Base-by-base conservation (phyloP, 208 protist species). In the Trypanosoma grayi region DNA sequence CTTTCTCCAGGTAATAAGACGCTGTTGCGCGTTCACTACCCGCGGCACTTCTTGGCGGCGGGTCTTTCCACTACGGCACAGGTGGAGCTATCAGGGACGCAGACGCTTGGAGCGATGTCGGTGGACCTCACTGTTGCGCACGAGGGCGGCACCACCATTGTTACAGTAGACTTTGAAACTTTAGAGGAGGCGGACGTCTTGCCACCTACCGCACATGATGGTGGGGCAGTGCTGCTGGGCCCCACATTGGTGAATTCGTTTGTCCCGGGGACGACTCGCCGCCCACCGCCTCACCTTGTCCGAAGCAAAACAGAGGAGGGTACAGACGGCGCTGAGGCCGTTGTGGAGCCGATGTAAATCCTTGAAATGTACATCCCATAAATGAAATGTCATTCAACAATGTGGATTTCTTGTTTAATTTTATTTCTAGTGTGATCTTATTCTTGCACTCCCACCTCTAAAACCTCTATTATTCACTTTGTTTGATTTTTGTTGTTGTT, bases 1-100 rank as follows among this genome's bases (percentile, higher is more conserved):
- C 34, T 75, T n/a, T 51, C 61, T 22, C 8, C 63, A 4, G 66
- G 58, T 25, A 34, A 52, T 34, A 75, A 79, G 31, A 40, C 31
- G 11, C 70, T 66, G 14, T 13, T 94, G 9, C 41, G 44, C n/a
- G 44, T 90, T 5, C 24, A 69, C 48, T 92, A 92, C 56, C 71
- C 77, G 1, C 81, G 74, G 34, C 81, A 85, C 6, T 92, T 94
- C 44, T 57, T 94, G 0, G 88, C 88, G 10, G 66, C 84, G 1
- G 88, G 88, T 30, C 77, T 94, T 34, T 87, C 84, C 31, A 76
- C 77, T 47, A 40, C 60, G 31, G 75, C 77, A 5, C 37, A 57
- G 4, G 69, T 94, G 10, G 70, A 77, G 27, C 46, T 94, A 1
- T 73, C 73, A 10, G 84, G 84, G 9, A 55, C 46, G 24, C 82